Evolutionary conservation across 805 yeast species (phyloP), one percentile per base, ranked within the genome.

Genomic region (Monosporozyma aquatica): DNA sequence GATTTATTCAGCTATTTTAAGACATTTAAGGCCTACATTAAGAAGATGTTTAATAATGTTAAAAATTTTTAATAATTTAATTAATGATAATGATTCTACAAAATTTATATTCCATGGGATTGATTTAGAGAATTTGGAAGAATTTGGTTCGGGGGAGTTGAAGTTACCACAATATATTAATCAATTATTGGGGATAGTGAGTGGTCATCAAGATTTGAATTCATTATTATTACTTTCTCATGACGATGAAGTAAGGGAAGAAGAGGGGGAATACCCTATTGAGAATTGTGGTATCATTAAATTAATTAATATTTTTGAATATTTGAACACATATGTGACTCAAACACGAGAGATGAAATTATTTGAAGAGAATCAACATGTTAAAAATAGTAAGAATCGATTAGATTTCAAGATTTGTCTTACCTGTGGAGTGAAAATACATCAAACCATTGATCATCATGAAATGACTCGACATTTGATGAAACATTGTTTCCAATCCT

Each of bases 211-310:
- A n/a, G n/a, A n/a, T n/a, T n/a, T n/a, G n/a, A n/a, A n/a, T n/a
- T n/a, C 54, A 9, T 30, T 54, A 22, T 15, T 5, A 10, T 27
- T 18, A 28, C 27, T 38, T 23, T 20, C 22, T 14, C 2, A 17
- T 13, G 5, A 28, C 13, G 14, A 25, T 24, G 17, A 29, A 18
- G 7, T 30, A 5, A 15, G 3, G 4, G 21, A 11, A 17, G 34
- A 30, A 18, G 10, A 1, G 4, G 21, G 18, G 9, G 34, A 30
- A 21, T 37, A 36, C 14, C 60, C 62, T 9, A 43, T 56, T 37
- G 78, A 72, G 20, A 76, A 69, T 47, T 80, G 85, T 5, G 79
- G 80, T 10, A 67, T 70, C 6, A 63, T 76, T 2, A 72, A 71
- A 40, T 60, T 81, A 39, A 65, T 75, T 26, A 71, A 72, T 38